Evolutionary conservation across 2,329 filamentous ascomycete genomes (phyloP).

Genomic region (Fusarium scirpi): DNA sequence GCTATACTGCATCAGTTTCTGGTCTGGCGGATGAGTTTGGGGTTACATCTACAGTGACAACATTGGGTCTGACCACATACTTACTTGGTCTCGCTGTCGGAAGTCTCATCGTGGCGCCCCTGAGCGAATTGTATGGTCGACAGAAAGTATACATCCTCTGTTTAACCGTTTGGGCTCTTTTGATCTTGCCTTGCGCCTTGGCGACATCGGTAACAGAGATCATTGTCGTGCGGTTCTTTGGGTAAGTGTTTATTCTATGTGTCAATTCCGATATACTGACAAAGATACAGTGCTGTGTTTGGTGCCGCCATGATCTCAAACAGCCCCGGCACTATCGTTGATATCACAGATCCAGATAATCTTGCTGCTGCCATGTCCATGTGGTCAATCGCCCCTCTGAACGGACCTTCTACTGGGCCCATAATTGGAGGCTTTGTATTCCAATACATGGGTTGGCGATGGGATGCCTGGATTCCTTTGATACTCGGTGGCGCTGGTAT

Average conservation of each 20-base stretch:
- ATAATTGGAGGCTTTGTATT: conserved; percentile 78
- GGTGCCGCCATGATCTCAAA: conserved; percentile 85
- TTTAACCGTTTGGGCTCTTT: conserved; percentile 71
- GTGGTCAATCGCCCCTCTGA: conserved; percentile 87
- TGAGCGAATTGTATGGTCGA: conserved; percentile 78
- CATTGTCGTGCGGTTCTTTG: conserved; percentile 80
- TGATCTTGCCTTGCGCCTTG: conserved; percentile 79
- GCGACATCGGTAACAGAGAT: conserved; percentile 75
- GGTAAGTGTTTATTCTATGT: conserved; percentile 55
- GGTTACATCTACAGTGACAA: conserved; percentile 69
- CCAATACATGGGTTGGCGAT: conserved; percentile 85
- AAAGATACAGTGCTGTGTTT: conserved; percentile 58
- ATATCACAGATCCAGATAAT: conserved; percentile 84
- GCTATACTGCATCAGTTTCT: conserved; percentile 78
- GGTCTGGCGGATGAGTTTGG: conserved; percentile 77
- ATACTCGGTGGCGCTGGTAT: conserved; percentile 76
- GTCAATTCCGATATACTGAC: conserved; percentile 2
- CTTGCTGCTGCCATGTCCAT: conserved; percentile 86
- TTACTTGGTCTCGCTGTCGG: conserved; percentile 79
- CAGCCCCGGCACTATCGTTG: conserved; percentile 83
- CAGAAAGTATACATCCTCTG: conserved; percentile 76
- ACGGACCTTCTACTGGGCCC: conserved; percentile 67
- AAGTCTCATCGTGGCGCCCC: conserved; percentile 77
- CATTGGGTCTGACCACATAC: conserved; percentile 83
- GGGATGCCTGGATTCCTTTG: conserved; percentile 85